phyloP scores from a whole-genome alignment of 805 yeast species.

The Starmerella lactis-condensi region DNA sequence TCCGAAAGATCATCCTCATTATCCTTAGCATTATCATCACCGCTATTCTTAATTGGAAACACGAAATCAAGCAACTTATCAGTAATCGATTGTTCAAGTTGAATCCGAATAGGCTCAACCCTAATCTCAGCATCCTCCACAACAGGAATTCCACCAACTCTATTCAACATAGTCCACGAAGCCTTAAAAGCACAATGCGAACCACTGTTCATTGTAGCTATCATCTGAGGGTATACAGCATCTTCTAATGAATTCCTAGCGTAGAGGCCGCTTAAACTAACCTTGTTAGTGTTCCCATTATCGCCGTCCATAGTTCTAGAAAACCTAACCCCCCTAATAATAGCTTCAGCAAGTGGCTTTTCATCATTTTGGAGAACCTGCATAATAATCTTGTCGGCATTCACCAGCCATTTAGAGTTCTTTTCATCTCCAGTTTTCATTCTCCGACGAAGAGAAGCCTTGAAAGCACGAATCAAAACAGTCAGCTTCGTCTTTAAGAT shows the following conservation, averaged over 20 bases:
- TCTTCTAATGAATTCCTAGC: constrained; percentile 44
- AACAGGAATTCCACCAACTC: constrained; percentile 83
- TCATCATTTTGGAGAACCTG: constrained; percentile 46
- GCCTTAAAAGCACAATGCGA: constrained; percentile 23
- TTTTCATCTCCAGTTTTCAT: constrained; percentile 21
- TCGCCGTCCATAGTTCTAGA: constrained; percentile 43
- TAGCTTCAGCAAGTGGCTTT: constrained; percentile 50
- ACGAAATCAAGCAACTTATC: constrained; percentile 43
- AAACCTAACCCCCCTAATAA: constrained; percentile 42
- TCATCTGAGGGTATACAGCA: constrained; percentile 50
- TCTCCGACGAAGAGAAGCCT: constrained; percentile 19
- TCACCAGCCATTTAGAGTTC: constrained; percentile 31
- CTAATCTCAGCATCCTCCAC: constrained; percentile 43
- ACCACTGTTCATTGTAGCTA: constrained; percentile 30
- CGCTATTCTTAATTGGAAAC: constrained; percentile 35
- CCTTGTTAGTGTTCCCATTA: constrained; percentile 45
- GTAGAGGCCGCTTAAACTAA: constrained; percentile 44
- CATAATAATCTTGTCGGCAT: constrained; percentile 51
- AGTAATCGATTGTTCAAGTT: constrained; percentile 55
- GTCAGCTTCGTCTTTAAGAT: constrained; percentile 19
- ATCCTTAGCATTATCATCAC: constrained; percentile 1
- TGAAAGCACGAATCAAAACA: constrained; percentile 23
- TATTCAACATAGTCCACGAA: constrained; percentile 62
- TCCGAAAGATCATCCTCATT: constrained; percentile 6
- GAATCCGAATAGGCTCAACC: constrained; percentile 49